These are phyloP conservation scores for Cryptosporidium viatorum DNA, from an alignment of 169 alveolate species.

Conservation along the genomic window DNA sequence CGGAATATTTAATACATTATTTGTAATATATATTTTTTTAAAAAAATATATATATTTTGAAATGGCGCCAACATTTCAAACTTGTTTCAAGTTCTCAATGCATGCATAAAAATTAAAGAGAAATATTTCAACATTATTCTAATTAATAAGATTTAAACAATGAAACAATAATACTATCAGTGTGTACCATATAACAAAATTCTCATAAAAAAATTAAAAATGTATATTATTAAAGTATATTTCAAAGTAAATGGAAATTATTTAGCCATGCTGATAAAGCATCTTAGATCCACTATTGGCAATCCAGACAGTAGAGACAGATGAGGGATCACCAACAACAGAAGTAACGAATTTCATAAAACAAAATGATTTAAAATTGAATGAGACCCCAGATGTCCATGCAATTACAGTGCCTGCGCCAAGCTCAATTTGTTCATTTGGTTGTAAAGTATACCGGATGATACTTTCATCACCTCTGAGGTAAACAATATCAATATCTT, in stretches of 20 bases:
- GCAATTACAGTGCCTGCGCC: slow-evolving; percentile 70
- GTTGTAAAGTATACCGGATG: slow-evolving; percentile 54
- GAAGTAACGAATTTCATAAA: slow-evolving; percentile 73
- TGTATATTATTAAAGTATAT: background rate
- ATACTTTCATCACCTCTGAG: slow-evolving; percentile 71
- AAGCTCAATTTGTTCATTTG: slow-evolving; percentile 70
- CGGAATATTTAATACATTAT: background rate
- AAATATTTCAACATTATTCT: background rate
- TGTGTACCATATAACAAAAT: background rate
- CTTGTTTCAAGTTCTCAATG: background rate
- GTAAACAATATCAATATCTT: slow-evolving; percentile 62
- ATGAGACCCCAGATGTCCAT: slow-evolving; percentile 70
- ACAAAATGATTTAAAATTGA: slow-evolving; percentile 70
- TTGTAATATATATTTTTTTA: background rate
- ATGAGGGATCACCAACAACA: slow-evolving; percentile 54
- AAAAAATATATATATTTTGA: too few species aligned
- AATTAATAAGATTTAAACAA: background rate
- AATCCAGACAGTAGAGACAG: slow-evolving; percentile 69
- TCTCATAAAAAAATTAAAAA: background rate
- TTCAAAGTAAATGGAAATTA: background rate
- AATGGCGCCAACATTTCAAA: background rate
- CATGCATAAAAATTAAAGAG: background rate
- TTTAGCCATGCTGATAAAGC: slow-evolving; percentile 61
- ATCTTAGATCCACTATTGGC: slow-evolving; percentile 63
- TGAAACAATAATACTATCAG: background rate